Percentiles rank a stretch among this genome's conserved stretches.
phyloP scores from a whole-genome alignment of 805 yeast species.

The Maudiozyma saulgeensis region DNA sequence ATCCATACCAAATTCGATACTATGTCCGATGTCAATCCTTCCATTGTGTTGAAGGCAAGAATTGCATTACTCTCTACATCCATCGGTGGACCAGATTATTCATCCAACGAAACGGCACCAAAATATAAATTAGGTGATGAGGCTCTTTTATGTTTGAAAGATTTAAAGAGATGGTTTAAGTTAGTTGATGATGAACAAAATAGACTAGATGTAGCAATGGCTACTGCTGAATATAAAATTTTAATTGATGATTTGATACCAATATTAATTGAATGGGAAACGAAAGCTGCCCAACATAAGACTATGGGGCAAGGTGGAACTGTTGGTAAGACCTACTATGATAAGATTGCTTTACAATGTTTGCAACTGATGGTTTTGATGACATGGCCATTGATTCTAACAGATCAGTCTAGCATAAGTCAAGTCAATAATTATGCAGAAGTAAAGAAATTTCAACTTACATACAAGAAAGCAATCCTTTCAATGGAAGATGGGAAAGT shows the following conservation, averaged over 20 bases:
- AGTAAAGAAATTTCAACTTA: constrained; percentile 55
- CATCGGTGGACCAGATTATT: constrained; percentile 78
- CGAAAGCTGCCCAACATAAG: constrained; percentile 22
- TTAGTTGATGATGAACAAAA: constrained; percentile 67
- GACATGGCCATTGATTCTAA: constrained; percentile 77
- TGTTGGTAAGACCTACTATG: constrained; percentile 28
- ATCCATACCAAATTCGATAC: neutral
- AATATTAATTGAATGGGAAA: constrained; percentile 68
- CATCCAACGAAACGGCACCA: constrained; percentile 36
- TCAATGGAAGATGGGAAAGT: constrained; percentile 49
- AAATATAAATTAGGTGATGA: constrained; percentile 81
- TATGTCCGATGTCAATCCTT: constrained; percentile 8
- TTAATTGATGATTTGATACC: constrained; percentile 64
- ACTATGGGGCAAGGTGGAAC: constrained; percentile 19
- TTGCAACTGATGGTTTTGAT: constrained; percentile 74
- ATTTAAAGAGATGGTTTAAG: constrained; percentile 79
- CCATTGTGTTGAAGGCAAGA: constrained; percentile 48
- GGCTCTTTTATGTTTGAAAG: constrained; percentile 65
- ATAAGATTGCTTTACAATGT: constrained; percentile 58
- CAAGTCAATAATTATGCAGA: constrained; percentile 50
- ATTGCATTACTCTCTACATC: constrained; percentile 79
- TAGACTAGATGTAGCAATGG: constrained; percentile 75
- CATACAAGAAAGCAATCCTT: constrained; percentile 62
- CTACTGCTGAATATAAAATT: constrained; percentile 72
- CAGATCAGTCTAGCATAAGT: constrained; percentile 46